Evolutionary conservation across 768 basidiomycete species (phyloP).

Genomic region (Lactarius akahatsu): DNA sequence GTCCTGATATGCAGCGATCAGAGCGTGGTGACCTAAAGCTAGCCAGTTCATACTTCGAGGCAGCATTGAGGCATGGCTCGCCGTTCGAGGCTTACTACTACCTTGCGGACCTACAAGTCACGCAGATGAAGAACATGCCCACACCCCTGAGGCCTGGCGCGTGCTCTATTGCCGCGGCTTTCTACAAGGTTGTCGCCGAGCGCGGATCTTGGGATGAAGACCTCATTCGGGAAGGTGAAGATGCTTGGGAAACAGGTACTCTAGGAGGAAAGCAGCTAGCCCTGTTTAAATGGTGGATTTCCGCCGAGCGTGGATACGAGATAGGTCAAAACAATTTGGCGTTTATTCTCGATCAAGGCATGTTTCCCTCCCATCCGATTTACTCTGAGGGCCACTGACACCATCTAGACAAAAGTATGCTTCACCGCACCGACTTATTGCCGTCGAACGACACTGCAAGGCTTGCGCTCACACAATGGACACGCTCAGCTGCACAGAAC

Average conservation of each 20-base stretch:
- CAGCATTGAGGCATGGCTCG: slow-evolving; percentile 82
- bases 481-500: slow-evolving; percentile 86
- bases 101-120: slow-evolving; percentile 76
- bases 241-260: slow-evolving; percentile 65
- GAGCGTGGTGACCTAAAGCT: slow-evolving; percentile 64
- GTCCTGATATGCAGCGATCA: slow-evolving; percentile 35
- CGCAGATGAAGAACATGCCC: slow-evolving; percentile 50
- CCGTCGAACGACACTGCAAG: slow-evolving; percentile 81
- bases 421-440: slow-evolving; percentile 63
- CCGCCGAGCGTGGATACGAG: slow-evolving; percentile 90
- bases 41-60: slow-evolving; percentile 78
- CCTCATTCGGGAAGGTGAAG: slow-evolving; percentile 76
- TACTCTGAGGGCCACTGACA: slow-evolving; percentile 8
- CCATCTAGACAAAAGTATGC: slow-evolving; percentile 61
- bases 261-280: slow-evolving; percentile 78
- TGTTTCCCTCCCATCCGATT: slow-evolving; percentile 27
- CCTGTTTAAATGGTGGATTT: slow-evolving; percentile 92
- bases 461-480: slow-evolving; percentile 90
- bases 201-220: slow-evolving; percentile 87
- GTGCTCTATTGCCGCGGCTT: slow-evolving; percentile 88
- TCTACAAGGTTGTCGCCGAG: slow-evolving; percentile 90
- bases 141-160: slow-evolving; percentile 60
- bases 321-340: slow-evolving; percentile 95
- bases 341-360: slow-evolving; percentile 88
- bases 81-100: slow-evolving; percentile 96